Conservation (phyloP, 176 grass and related monocot genomes). For the Miscanthus lutarioriparius region DNA sequence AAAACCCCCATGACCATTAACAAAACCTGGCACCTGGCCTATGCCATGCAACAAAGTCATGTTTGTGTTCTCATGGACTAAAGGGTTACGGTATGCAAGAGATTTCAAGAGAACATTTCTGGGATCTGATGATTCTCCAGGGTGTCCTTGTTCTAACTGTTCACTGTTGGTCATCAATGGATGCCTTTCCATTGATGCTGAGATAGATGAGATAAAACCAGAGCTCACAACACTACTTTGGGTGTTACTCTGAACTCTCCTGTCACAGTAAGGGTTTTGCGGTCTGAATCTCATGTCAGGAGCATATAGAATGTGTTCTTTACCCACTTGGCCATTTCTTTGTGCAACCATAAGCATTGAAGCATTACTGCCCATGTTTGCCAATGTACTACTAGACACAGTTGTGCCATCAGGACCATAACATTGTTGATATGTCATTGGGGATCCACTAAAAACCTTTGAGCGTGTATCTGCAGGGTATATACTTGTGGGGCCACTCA, state of each 20-base stretch:
- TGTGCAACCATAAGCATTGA: constrained; percentile 45
- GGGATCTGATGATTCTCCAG: constrained; percentile 29
- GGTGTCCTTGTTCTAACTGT: constrained; percentile 40
- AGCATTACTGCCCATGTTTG: constrained; percentile 34
- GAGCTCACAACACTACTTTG: constrained; percentile 39
- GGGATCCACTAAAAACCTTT: constrained; percentile 31
- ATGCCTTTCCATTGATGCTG: constrained; percentile 51
- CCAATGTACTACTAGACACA: constrained; percentile 42
- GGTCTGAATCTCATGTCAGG: constrained; percentile 42
- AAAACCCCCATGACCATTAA: constrained; percentile 35
- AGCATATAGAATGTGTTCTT: constrained; percentile 42
- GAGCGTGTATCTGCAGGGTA: constrained; percentile 33
- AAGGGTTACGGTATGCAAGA: constrained; percentile 36
- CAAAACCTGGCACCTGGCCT: constrained; percentile 32
- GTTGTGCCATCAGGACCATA: constrained; percentile 28
- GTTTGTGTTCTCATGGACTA: constrained; percentile 41
- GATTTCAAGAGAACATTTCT: constrained; percentile 51
- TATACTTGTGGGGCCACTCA: constrained; percentile 26
- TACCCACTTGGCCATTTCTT: constrained; percentile 35
- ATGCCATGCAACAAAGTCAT: constrained; percentile 37
- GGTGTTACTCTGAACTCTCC: constrained; percentile 39
- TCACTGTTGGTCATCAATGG: constrained; percentile 34
- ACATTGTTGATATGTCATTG: constrained; percentile 45
- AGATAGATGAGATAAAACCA: constrained; percentile 46
- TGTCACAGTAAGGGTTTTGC: constrained; percentile 36